Percentiles rank a stretch among this genome's conserved stretches.
These are phyloP conservation scores for Cryptomeria japonica DNA, from an alignment of 75 land plant genomes.

Conservation along the genomic window DNA sequence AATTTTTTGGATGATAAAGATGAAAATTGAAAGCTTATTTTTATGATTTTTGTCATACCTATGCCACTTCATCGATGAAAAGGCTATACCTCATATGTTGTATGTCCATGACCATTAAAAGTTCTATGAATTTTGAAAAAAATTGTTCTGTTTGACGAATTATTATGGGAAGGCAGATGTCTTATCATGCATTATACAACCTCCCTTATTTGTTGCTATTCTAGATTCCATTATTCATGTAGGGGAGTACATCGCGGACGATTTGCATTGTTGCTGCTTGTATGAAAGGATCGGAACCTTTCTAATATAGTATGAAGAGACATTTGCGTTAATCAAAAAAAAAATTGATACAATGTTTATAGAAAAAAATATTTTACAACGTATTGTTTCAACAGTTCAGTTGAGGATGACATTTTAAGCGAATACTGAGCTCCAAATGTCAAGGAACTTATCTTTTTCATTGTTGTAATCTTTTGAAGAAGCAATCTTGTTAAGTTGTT, in stretches of 20 bases:
- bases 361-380: background rate
- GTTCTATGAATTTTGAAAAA: background rate
- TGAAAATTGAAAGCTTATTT: background rate
- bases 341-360: background rate
- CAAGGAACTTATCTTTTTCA: background rate
- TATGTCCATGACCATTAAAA: background rate
- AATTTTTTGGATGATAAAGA: background rate
- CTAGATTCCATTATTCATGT: background rate
- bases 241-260: background rate
- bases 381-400: background rate
- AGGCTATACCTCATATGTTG: background rate
- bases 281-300: background rate
- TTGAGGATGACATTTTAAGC: background rate
- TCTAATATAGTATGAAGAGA: background rate
- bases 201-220: background rate
- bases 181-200: background rate
- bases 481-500: constrained; percentile 22
- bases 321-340: background rate
- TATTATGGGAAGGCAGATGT: background rate
- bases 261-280: background rate
- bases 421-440: constrained; percentile 11
- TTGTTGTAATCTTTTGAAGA: constrained; percentile 5
- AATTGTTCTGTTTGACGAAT: background rate
- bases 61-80: background rate
- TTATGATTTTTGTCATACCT: background rate